Evolutionary conservation across 345 rosid species (phyloP).

Genomic region (Rhizophora apiculata): DNA sequence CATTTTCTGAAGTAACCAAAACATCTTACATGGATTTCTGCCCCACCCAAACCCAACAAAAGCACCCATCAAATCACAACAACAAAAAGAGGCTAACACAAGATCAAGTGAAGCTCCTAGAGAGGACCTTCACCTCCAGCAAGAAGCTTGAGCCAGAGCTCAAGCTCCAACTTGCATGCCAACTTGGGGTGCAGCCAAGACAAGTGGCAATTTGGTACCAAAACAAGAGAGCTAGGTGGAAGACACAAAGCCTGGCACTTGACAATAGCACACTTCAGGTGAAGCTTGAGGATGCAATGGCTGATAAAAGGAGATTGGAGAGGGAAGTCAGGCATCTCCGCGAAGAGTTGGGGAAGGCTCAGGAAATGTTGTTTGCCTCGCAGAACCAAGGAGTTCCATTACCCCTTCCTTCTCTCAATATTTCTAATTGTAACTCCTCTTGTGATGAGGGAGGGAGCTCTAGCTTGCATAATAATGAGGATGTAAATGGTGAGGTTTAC

Average conservation of each 20-base stretch:
- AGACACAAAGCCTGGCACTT: conserved; percentile 69
- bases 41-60: conserved; percentile 25
- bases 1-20: background rate
- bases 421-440: conserved; percentile 31
- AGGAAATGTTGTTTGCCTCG: conserved; percentile 36
- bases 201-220: conserved; percentile 96
- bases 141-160: conserved; percentile 72
- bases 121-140: conserved; percentile 62
- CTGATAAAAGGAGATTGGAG: conserved; percentile 58
- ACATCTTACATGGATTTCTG: conserved; percentile 26
- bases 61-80: conserved; percentile 19
- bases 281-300: conserved; percentile 50
- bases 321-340: conserved; percentile 57
- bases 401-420: conserved; percentile 12
- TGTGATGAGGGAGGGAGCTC: conserved; percentile 36
- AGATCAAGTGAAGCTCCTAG: conserved; percentile 67
- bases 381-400: conserved; percentile 12
- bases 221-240: conserved; percentile 90
- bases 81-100: conserved; percentile 61
- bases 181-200: conserved; percentile 65
- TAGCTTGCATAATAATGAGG: conserved; percentile 23
- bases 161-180: conserved; percentile 63
- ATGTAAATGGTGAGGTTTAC: conserved; percentile 30
- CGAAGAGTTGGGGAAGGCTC: conserved; percentile 58
- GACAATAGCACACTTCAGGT: conserved; percentile 51